Percentiles rank a stretch among this genome's conserved stretches.
Conservation (phyloP, 2,329 filamentous ascomycete genomes). For the Lasiodiplodia citricola region DNA sequence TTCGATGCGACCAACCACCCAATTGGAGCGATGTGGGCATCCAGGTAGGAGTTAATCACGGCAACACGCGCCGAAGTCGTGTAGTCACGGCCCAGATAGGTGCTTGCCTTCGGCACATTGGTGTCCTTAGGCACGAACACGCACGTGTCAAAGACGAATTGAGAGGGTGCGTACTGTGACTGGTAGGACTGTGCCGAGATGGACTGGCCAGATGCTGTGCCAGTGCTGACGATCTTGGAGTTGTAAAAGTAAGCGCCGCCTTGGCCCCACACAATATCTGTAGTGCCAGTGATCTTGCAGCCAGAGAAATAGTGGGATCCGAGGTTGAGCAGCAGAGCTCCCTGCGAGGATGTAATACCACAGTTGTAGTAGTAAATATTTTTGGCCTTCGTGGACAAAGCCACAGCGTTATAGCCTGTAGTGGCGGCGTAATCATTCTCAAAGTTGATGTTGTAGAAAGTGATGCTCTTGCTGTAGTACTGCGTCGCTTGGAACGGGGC, state of each 20-base stretch:
- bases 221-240: conserved; percentile 10
- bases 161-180: conserved; percentile 1
- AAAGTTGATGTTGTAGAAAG: conserved; percentile 15
- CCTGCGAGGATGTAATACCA: conserved; percentile 5
- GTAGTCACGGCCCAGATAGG: conserved; percentile 10
- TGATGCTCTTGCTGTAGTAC: conserved; percentile 8
- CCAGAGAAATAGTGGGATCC: conserved; percentile 1
- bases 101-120: background rate
- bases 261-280: conserved; percentile 6
- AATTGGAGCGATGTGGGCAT: conserved; percentile 3
- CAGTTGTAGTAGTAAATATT: conserved; percentile 8
- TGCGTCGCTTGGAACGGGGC: conserved; percentile 9
- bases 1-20: conserved; percentile 13
- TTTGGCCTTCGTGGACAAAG: background rate
- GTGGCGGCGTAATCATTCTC: background rate
- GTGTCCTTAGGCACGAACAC: background rate
- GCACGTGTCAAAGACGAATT: conserved; percentile 10
- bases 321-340: conserved; percentile 7
- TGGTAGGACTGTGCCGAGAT: conserved; percentile 7
- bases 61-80: conserved; percentile 2
- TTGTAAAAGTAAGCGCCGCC: conserved; percentile 14
- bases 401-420: conserved; percentile 8
- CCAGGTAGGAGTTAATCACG: conserved; percentile 3
- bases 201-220: background rate
- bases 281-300: background rate